A percentile compares a stretch with the other conserved stretches of the same genome.
Evolutionary conservation across 2,329 filamentous ascomycete genomes (phyloP).

Genomic region (Fusarium avenaceum): DNA sequence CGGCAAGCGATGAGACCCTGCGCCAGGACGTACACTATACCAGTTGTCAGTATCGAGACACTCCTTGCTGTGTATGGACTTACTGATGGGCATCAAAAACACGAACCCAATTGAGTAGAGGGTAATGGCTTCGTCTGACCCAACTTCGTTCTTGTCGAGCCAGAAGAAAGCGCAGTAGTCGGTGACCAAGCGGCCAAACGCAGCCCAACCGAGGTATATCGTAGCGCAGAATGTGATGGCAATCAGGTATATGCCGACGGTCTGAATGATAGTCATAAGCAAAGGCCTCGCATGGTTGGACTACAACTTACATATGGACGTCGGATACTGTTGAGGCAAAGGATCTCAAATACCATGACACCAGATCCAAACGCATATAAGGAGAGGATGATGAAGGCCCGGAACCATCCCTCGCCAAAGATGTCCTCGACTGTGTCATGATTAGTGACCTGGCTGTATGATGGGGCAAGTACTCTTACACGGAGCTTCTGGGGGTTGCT

Average conservation of each 20-base stretch:
- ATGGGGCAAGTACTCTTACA: slow-evolving; percentile 34
- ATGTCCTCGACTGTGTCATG: slow-evolving; percentile 59
- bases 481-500: slow-evolving; percentile 37
- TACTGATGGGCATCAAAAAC: slow-evolving; percentile 60
- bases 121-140: slow-evolving; percentile 59
- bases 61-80: slow-evolving; percentile 43
- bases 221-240: slow-evolving; percentile 58
- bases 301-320: slow-evolving; percentile 59
- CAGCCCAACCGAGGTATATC: slow-evolving; percentile 65
- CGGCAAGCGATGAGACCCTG: slow-evolving; percentile 65
- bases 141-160: slow-evolving; percentile 61
- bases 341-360: slow-evolving; percentile 61
- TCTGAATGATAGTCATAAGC: slow-evolving; percentile 52
- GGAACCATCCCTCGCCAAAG: slow-evolving; percentile 63
- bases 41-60: slow-evolving; percentile 33
- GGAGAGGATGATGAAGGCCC: slow-evolving; percentile 62
- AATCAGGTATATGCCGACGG: slow-evolving; percentile 59
- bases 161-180: slow-evolving; percentile 65
- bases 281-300: neutral
- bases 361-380: slow-evolving; percentile 60
- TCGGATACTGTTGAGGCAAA: slow-evolving; percentile 67
- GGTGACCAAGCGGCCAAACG: slow-evolving; percentile 61
- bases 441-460: slow-evolving; percentile 45
- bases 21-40: slow-evolving; percentile 62
- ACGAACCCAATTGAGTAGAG: slow-evolving; percentile 62